Percentiles rank a stretch among this genome's conserved stretches.
These are phyloP conservation scores for Teunomyces kruisii DNA, from an alignment of 805 yeast genomes.

Conservation along the genomic window DNA sequence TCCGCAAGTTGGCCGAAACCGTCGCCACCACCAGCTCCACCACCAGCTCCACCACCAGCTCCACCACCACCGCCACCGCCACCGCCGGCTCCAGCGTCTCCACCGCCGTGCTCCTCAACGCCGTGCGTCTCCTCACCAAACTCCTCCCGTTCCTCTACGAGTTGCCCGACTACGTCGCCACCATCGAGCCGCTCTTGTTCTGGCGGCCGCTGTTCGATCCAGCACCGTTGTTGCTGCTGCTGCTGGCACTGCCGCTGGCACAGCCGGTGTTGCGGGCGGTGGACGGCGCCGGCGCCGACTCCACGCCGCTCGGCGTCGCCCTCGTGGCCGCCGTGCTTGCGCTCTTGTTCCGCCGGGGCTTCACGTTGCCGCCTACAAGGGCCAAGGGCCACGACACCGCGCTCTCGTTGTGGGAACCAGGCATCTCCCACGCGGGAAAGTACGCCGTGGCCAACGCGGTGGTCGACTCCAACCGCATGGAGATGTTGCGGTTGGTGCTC, in stretches of 20 bases:
- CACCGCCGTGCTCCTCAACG: constrained; percentile 46
- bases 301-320: constrained; percentile 10
- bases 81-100: constrained; percentile 14
- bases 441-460: constrained; percentile 24
- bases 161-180: constrained; percentile 23
- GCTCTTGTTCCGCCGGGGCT: constrained; percentile 56
- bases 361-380: constrained; percentile 36
- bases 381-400: background rate
- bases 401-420: constrained; percentile 11
- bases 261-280: background rate
- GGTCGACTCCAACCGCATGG: constrained; percentile 65
- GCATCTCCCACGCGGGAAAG: constrained; percentile 25
- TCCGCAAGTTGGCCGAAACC: constrained; percentile 26
- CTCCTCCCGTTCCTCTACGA: constrained; percentile 71
- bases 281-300: too few species aligned
- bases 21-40: constrained; percentile 10
- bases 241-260: constrained; percentile 13
- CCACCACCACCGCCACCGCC: constrained; percentile 8
- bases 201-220: constrained; percentile 47
- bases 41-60: constrained; percentile 17
- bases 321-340: constrained; percentile 29
- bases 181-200: constrained; percentile 29
- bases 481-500: constrained; percentile 60
- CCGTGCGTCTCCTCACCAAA: constrained; percentile 63
- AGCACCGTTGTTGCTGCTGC: background rate